Evolutionary conservation across 176 grass and related monocot genomes (phyloP).

Genomic region (Musa beccarii): DNA sequence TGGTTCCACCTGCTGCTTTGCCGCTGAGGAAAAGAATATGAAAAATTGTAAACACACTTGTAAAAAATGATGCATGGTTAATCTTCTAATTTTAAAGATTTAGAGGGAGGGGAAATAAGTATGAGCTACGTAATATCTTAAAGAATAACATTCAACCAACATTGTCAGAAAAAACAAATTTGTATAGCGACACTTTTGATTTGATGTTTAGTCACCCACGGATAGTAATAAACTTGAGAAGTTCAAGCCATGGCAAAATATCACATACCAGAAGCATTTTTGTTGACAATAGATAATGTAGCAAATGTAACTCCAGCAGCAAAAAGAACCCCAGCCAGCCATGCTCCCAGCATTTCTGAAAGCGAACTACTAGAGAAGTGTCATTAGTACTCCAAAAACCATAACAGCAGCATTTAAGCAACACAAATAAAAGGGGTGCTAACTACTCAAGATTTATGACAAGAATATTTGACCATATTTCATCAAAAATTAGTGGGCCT

Average conservation of each 20-base stretch:
- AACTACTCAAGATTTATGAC: neutral
- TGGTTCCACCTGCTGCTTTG: slow-evolving; percentile 32
- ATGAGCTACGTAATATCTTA: no score
- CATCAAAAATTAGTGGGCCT: neutral
- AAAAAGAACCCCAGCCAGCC: slow-evolving; percentile 66
- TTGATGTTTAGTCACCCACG: neutral
- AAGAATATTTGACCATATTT: neutral
- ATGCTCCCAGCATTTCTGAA: slow-evolving; percentile 67
- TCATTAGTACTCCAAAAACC: slow-evolving; percentile 22
- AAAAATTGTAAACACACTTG: neutral
- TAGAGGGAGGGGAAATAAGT: neutral
- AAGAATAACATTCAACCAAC: neutral
- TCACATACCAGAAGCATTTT: slow-evolving; percentile 32
- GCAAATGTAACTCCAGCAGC: slow-evolving; percentile 54
- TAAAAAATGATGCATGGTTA: no score
- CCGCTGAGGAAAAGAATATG: slow-evolving; percentile 26
- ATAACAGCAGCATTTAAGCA: neutral
- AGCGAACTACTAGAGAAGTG: slow-evolving; percentile 49
- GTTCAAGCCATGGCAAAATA: neutral
- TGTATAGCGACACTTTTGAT: neutral
- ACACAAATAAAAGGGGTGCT: neutral
- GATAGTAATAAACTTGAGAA: neutral
- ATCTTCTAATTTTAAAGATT: neutral
- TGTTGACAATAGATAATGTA: slow-evolving; percentile 35
- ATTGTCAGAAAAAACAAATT: neutral